Conservation (phyloP, 2,329 filamentous ascomycete species). For the Sarocladium brachiariae region DNA sequence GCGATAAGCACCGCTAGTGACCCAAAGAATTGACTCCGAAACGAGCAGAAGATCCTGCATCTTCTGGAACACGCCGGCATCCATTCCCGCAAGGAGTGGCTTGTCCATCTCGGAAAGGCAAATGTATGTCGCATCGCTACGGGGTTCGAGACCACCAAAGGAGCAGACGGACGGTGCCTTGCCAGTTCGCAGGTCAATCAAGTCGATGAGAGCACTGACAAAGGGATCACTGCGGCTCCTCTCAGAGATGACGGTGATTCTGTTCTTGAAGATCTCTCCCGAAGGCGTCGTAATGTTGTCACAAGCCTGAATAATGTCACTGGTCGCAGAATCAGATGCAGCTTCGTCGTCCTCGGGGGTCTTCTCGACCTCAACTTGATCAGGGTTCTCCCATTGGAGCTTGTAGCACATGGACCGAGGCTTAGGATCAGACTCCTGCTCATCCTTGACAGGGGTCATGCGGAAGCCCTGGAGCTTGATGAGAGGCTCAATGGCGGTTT, state of each 20-base stretch:
- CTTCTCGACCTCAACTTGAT: conserved; percentile 19
- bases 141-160: conserved; percentile 13
- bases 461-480: conserved; percentile 29
- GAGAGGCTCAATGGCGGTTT: conserved; percentile 20
- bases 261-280: conserved; percentile 7
- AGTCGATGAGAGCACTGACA: conserved; percentile 14
- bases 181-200: conserved; percentile 18
- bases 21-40: conserved; percentile 27
- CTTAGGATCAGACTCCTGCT: conserved; percentile 14
- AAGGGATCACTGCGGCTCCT: conserved; percentile 14
- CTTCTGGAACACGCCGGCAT: conserved; percentile 27
- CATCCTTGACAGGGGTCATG: conserved; percentile 35
- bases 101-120: conserved; percentile 37
- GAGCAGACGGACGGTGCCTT: conserved; percentile 14
- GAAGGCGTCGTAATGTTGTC: conserved; percentile 12
- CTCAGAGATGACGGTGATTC: conserved; percentile 21
- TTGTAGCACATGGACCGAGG: conserved; percentile 34
- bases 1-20: conserved; percentile 27
- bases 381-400: conserved; percentile 33
- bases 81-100: conserved; percentile 34
- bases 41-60: conserved; percentile 23
- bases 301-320: conserved; percentile 10
- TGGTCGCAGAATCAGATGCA: conserved; percentile 7
- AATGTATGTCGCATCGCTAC: conserved; percentile 23
- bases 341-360: not conserved